Percentiles rank a stretch among this genome's conserved stretches.
Evolutionary conservation across 148 eudicot genomes (phyloP).

Genomic region (Arbutus unedo): DNA sequence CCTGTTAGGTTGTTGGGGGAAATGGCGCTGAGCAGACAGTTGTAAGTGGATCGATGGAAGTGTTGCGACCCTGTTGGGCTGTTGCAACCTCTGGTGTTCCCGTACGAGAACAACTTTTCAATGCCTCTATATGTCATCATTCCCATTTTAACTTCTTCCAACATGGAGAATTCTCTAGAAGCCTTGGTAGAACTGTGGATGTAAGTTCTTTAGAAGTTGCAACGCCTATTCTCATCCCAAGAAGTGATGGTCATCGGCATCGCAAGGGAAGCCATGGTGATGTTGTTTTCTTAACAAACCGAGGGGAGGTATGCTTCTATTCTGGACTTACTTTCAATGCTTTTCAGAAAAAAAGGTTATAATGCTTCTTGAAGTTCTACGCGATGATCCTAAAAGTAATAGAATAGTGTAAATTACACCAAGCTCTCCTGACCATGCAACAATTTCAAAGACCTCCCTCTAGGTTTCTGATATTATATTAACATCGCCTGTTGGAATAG

Average conservation of each 20-base stretch:
- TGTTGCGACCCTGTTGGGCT: slow-evolving; percentile 98
- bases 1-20: slow-evolving; percentile 85
- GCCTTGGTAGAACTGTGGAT: slow-evolving; percentile 61
- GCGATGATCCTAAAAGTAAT: neutral
- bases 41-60: slow-evolving; percentile 98
- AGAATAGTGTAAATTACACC: neutral
- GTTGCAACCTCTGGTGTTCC: slow-evolving; percentile 99
- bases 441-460: neutral
- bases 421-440: neutral
- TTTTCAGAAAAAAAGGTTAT: neutral
- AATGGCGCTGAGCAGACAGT: slow-evolving; percentile 93
- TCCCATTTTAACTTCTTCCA: slow-evolving; percentile 74
- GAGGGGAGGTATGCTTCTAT: slow-evolving; percentile 76
- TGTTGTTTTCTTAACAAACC: slow-evolving; percentile 80
- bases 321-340: neutral
- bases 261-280: slow-evolving; percentile 93
- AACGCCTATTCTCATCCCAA: slow-evolving; percentile 84
- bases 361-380: neutral
- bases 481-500: neutral
- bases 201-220: slow-evolving; percentile 86
- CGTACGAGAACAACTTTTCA: slow-evolving; percentile 94
- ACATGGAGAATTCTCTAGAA: slow-evolving; percentile 79
- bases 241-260: slow-evolving; percentile 79
- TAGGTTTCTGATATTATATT: neutral
- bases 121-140: slow-evolving; percentile 93